Percentiles rank a stretch among this genome's conserved stretches.
These are phyloP conservation scores for Alternaria ethzedia DNA, from an alignment of 2,329 filamentous ascomycete species.

Conservation along the genomic window DNA sequence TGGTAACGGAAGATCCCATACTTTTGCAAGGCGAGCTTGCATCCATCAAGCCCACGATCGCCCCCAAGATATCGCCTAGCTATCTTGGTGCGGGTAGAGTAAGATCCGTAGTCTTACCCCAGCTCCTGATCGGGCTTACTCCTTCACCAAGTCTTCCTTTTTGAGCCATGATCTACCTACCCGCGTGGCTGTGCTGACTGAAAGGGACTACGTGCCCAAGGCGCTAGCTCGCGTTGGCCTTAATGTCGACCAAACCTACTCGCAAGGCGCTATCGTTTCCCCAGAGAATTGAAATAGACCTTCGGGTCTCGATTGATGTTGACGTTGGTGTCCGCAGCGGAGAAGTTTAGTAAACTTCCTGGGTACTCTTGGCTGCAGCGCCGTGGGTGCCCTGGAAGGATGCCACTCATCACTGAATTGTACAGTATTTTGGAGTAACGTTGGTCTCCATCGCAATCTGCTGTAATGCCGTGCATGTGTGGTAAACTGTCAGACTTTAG, in stretches of 20 bases:
- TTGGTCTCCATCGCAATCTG: neutral
- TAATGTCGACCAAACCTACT: neutral
- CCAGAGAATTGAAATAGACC: neutral
- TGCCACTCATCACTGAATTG: neutral
- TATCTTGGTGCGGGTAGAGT: conserved; percentile 26
- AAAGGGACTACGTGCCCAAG: conserved; percentile 3
- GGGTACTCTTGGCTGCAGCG: neutral
- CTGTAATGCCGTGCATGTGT: neutral
- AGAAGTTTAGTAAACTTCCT: neutral
- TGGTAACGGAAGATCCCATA: conserved; percentile 11
- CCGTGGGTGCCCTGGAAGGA: neutral
- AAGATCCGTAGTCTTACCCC: conserved; percentile 24
- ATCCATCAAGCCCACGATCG: conserved; percentile 17
- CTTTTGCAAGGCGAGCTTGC: conserved; percentile 10
- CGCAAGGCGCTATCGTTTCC: neutral
- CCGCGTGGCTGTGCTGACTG: conserved; percentile 19
- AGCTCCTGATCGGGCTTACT: conserved; percentile 6
- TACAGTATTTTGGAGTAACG: rapidly evolving
- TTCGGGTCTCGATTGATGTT: neutral
- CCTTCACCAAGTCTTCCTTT: conserved; percentile 12
- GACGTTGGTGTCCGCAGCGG: neutral
- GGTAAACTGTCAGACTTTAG: neutral
- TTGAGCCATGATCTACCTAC: conserved; percentile 2
- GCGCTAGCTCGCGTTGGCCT: neutral
- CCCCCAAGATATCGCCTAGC: conserved; percentile 40